phyloP scores from a whole-genome alignment of 2,329 filamentous ascomycete species.

The Colletotrichum lindemuthianum region DNA sequence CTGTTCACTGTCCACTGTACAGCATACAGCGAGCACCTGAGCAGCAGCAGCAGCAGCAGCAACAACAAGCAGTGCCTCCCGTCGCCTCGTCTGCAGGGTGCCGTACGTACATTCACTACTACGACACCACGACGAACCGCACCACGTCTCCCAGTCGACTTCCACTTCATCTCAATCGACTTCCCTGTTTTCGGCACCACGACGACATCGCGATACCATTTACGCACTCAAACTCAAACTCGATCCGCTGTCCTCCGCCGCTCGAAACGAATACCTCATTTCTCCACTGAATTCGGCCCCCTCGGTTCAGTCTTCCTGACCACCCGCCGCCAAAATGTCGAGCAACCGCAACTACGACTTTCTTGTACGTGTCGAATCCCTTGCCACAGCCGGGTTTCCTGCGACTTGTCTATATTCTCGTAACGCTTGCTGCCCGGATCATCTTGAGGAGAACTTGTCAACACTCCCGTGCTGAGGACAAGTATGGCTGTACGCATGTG shows the following conservation, averaged over 20 bases:
- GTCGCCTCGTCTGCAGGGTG: constrained; percentile 22
- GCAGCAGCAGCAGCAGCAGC: constrained; percentile 1
- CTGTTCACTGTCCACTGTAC: constrained; percentile 26
- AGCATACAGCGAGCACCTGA: background rate
- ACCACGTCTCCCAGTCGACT: constrained; percentile 1
- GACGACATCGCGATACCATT: constrained; percentile 28
- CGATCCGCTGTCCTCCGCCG: constrained; percentile 1
- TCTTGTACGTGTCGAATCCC: constrained; percentile 71
- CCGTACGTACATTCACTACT: constrained; percentile 23
- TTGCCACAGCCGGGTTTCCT: constrained; percentile 37
- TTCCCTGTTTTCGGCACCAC: constrained; percentile 26
- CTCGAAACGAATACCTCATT: constrained; percentile 9
- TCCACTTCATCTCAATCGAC: constrained; percentile 26
- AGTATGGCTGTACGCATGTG: constrained; percentile 37
- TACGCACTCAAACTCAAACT: constrained; percentile 6
- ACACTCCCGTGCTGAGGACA: constrained; percentile 27
- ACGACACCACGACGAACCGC: constrained; percentile 18
- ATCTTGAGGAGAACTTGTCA: background rate
- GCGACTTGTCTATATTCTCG: constrained; percentile 20
- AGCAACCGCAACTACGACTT: constrained; percentile 99
- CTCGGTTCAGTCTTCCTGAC: constrained; percentile 31
- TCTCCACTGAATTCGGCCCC: constrained; percentile 20
- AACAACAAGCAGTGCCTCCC: background rate
- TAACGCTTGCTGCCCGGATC: background rate
- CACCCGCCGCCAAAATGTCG: constrained; percentile 73